These are phyloP conservation scores for Backusella sp. DNA, from an alignment of 192 early-diverging fungal species.

Conservation along the genomic window DNA sequence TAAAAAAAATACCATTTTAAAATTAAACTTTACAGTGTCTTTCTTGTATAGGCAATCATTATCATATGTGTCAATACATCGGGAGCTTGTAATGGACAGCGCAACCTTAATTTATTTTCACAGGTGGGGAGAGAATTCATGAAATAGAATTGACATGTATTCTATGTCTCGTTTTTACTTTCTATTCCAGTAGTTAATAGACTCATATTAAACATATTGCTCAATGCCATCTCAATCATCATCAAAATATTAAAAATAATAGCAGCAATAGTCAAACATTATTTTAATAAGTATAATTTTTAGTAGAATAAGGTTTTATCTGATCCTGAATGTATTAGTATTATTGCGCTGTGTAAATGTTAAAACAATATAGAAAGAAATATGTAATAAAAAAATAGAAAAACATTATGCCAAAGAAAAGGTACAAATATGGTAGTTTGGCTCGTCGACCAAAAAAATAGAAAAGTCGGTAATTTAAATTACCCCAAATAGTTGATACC, in stretches of 20 bases:
- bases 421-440: not conserved
- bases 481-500: not conserved
- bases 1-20: not conserved
- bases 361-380: not conserved
- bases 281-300: not conserved
- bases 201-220: not conserved
- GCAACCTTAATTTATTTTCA: not conserved
- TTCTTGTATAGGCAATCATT: not conserved
- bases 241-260: not conserved
- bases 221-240: not conserved
- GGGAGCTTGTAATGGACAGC: not conserved
- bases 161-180: no score
- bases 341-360: not conserved
- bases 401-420: constrained; percentile 1
- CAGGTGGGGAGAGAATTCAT: not conserved
- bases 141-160: no score
- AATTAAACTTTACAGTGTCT: not conserved
- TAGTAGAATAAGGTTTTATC: not conserved
- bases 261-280: not conserved
- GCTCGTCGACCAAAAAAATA: not conserved
- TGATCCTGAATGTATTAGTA: not conserved
- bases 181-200: not conserved
- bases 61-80: not conserved
- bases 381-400: not conserved
- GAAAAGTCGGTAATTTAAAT: not conserved